These are phyloP conservation scores for Rhodotorula sp. DNA, from an alignment of 1,284 basidiomycete genomes.

Conservation along the genomic window DNA sequence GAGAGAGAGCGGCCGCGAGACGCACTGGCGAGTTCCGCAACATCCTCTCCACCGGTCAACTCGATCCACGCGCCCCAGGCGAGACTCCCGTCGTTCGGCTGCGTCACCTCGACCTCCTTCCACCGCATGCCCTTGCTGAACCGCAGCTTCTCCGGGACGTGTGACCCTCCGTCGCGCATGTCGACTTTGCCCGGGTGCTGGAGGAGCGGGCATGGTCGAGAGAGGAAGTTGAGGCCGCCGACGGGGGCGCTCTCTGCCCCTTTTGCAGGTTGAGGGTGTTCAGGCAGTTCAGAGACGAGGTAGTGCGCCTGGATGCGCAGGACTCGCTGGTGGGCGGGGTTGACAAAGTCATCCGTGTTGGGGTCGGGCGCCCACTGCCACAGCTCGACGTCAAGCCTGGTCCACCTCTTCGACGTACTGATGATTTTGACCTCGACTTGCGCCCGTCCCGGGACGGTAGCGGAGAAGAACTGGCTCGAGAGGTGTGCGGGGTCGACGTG, in stretches of 20 bases:
- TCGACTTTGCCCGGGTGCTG: constrained; percentile 19
- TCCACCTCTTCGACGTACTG: constrained; percentile 29
- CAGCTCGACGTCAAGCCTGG: constrained; percentile 30
- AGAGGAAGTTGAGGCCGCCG: constrained; percentile 12
- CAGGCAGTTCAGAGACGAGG: constrained; percentile 17
- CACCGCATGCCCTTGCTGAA: constrained; percentile 24
- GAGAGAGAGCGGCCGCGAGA: background rate
- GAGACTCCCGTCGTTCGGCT: constrained; percentile 7
- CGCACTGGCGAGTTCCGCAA: constrained; percentile 12
- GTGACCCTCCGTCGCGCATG: constrained; percentile 1
- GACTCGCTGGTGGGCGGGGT: background rate
- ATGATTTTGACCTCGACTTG: constrained; percentile 24
- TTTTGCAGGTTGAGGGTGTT: background rate
- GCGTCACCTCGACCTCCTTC: constrained; percentile 15
- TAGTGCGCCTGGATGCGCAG: constrained; percentile 23
- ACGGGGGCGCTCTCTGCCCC: background rate
- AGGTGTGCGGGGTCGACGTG: constrained; percentile 34
- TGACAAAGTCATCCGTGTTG: background rate
- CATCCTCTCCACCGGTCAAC: constrained; percentile 28
- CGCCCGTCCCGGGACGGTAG: constrained; percentile 11
- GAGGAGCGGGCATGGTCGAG: constrained; percentile 25
- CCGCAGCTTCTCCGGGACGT: constrained; percentile 8
- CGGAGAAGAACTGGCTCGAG: constrained; percentile 25
- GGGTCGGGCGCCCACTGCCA: constrained; percentile 23
- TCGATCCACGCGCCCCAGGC: constrained; percentile 34